Percentiles rank a stretch among this genome's conserved stretches.
Conservation (phyloP, 78 protist species). For the Tieghemostelium lacteum region DNA sequence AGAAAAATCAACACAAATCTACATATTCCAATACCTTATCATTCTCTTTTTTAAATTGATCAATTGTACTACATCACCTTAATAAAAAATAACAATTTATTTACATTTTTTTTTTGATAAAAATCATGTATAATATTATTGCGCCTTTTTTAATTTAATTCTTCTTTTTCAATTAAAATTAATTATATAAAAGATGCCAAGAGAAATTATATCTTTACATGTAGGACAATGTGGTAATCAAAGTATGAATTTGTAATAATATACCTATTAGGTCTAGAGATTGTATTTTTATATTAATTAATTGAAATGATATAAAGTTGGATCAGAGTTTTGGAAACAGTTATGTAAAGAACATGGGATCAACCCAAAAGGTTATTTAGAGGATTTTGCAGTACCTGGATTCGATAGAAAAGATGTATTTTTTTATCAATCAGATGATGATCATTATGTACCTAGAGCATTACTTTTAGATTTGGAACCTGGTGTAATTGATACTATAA, state of each 20-base stretch:
- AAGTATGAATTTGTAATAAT: slow-evolving; percentile 60
- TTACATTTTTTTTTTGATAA: no score
- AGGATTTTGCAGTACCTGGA: slow-evolving; percentile 83
- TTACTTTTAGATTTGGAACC: slow-evolving; percentile 99
- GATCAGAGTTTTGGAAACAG: slow-evolving; percentile 98
- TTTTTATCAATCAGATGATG: slow-evolving; percentile 99
- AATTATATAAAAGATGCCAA: slow-evolving; percentile 86
- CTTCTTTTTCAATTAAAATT: no score
- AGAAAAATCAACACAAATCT: no score
- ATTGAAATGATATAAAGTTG: slow-evolving; percentile 82
- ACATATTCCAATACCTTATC: no score
- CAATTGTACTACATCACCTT: no score
- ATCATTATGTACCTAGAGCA: slow-evolving; percentile 99
- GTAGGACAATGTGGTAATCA: slow-evolving; percentile 99
- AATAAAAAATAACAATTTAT: no score
- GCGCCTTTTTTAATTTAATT: no score
- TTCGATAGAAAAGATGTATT: slow-evolving; percentile 99
- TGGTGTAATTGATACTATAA: slow-evolving; percentile 91
- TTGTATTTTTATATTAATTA: background rate
- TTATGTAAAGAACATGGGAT: slow-evolving; percentile 99
- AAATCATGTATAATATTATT: no score
- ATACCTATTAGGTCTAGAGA: background rate
- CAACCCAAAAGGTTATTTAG: slow-evolving; percentile 90
- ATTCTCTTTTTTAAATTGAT: no score
- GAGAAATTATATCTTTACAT: slow-evolving; percentile 97